A percentile compares a stretch with the other conserved stretches of the same genome.
phyloP scores from a whole-genome alignment of 495 filamentous ascomycete species.

The Talaromyces ruber region DNA sequence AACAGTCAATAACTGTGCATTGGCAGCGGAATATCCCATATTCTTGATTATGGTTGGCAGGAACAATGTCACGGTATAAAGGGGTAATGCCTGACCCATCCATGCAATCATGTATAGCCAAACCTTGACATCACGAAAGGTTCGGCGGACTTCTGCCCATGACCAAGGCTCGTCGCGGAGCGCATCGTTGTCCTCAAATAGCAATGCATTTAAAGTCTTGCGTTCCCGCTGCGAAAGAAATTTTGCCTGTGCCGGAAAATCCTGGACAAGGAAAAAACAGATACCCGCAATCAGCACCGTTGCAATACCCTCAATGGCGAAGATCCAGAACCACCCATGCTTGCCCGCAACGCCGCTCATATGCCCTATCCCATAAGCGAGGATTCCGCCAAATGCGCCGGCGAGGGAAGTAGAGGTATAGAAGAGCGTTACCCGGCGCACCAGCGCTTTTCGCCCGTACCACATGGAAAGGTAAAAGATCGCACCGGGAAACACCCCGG shows the following conservation, averaged over 20 bases:
- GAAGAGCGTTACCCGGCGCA: constrained; percentile 68
- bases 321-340: constrained; percentile 80
- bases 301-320: constrained; percentile 66
- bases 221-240: constrained; percentile 61
- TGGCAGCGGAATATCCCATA: constrained; percentile 58
- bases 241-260: constrained; percentile 60
- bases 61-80: constrained; percentile 75
- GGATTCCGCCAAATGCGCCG: constrained; percentile 70
- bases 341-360: constrained; percentile 56
- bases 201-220: constrained; percentile 46
- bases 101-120: constrained; percentile 68
- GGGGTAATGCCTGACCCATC: constrained; percentile 64
- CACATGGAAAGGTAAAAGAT: constrained; percentile 83
- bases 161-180: constrained; percentile 55
- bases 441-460: constrained; percentile 66
- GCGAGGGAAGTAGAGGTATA: constrained; percentile 67
- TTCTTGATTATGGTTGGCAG: constrained; percentile 64
- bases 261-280: constrained; percentile 64
- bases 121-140: constrained; percentile 61
- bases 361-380: constrained; percentile 51
- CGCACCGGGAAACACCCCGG: constrained; percentile 63
- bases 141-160: constrained; percentile 55
- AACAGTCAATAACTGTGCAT: constrained; percentile 63
- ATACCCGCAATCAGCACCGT: constrained; percentile 53
- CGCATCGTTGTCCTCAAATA: constrained; percentile 53